These are phyloP conservation scores for Rhizopogon vesiculosus DNA, from an alignment of 768 basidiomycete species.

Conservation along the genomic window DNA sequence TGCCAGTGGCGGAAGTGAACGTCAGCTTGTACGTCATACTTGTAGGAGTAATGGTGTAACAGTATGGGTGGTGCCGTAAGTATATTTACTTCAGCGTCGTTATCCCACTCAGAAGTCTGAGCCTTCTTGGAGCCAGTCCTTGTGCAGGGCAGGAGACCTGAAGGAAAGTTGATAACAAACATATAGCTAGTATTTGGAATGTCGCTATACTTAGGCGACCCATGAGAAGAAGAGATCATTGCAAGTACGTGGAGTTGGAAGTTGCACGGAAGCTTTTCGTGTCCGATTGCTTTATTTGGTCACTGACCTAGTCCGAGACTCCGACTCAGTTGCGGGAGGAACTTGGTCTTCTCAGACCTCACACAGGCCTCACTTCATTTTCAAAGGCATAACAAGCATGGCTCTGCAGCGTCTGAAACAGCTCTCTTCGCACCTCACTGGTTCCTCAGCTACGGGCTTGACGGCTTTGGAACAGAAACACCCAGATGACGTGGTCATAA, in stretches of 20 bases:
- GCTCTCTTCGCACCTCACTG: slow-evolving; percentile 53
- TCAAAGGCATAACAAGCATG: slow-evolving; percentile 2
- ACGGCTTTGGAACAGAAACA: slow-evolving; percentile 50
- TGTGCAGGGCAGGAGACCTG: too few relatives aligned
- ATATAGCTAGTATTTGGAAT: too few relatives aligned
- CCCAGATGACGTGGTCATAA: slow-evolving; percentile 79
- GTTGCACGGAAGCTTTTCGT: too few relatives aligned
- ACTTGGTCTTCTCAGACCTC: too few relatives aligned
- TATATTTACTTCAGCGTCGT: neutral
- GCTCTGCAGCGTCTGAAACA: slow-evolving; percentile 64
- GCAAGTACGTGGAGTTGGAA: too few relatives aligned
- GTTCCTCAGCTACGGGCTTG: slow-evolving; percentile 36
- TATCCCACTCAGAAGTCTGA: too few relatives aligned
- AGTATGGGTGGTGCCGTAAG: neutral
- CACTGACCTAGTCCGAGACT: too few relatives aligned
- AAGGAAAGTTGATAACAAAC: too few relatives aligned
- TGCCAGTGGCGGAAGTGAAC: neutral
- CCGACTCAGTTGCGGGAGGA: neutral
- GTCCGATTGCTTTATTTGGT: too few relatives aligned
- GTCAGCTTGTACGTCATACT: neutral
- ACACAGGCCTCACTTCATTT: neutral
- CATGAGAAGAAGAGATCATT: too few relatives aligned
- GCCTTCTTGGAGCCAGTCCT: too few relatives aligned
- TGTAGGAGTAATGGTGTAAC: neutral
- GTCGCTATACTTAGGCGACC: too few relatives aligned